phyloP scores from a whole-genome alignment of 164 flowering plant species.

The grape (Vitis vinifera) region DNA sequence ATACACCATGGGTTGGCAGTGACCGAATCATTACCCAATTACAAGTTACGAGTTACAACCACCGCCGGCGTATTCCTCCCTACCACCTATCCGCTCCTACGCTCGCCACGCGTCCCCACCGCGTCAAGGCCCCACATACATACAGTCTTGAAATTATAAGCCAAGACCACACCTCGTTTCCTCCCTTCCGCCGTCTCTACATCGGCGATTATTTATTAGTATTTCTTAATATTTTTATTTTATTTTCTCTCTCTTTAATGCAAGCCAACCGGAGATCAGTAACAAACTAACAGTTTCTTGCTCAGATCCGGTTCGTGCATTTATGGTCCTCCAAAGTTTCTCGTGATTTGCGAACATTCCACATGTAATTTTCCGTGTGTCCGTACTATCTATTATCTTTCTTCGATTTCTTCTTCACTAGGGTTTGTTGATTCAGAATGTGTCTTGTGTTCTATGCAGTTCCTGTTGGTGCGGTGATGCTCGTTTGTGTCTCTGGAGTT shows the following conservation, averaged over 20 bases:
- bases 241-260: neutral
- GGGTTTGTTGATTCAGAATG: slow-evolving; percentile 8
- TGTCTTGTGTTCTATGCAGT: neutral
- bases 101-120: slow-evolving; percentile 10
- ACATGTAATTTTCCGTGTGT: neutral
- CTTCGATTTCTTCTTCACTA: neutral
- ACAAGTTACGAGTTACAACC: neutral
- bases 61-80: slow-evolving; percentile 17
- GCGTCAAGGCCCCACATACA: neutral
- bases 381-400: neutral
- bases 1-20: neutral
- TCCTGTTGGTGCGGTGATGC: neutral
- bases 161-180: neutral
- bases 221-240: neutral
- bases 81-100: slow-evolving; percentile 3
- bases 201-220: neutral
- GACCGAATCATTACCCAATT: slow-evolving; percentile 23
- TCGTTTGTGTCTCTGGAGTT: neutral
- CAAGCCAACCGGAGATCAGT: neutral
- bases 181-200: slow-evolving; percentile 10
- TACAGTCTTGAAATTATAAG: too few relatives aligned
- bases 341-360: slow-evolving; percentile 15
- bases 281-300: neutral
- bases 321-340: slow-evolving; percentile 20
- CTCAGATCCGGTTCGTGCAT: slow-evolving; percentile 7